phyloP scores from a whole-genome alignment of 352 stramenopile genomes.

The Plasmopara viticola region DNA sequence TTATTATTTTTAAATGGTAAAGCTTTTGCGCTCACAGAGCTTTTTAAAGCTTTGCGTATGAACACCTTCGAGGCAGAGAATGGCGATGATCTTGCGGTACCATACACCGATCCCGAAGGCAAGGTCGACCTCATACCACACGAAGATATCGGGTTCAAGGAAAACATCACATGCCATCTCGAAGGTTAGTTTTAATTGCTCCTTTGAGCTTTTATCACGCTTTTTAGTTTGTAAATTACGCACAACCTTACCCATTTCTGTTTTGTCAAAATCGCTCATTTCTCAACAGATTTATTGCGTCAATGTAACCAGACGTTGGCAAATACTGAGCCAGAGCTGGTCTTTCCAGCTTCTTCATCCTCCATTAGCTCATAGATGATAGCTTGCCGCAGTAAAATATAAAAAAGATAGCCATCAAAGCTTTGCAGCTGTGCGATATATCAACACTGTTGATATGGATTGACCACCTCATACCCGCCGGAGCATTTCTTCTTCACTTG shows the following conservation, averaged over 20 bases:
- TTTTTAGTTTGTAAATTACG: no score
- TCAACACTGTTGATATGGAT: slow-evolving; percentile 17
- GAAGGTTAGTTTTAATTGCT: slow-evolving; percentile 11
- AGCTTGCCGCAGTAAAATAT: slow-evolving; percentile 7
- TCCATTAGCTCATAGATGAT: background rate
- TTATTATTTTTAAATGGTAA: slow-evolving; percentile 54
- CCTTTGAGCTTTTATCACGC: background rate
- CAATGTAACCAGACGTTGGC: slow-evolving; percentile 18
- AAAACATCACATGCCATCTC: slow-evolving; percentile 17
- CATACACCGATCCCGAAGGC: slow-evolving; percentile 1
- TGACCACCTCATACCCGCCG: slow-evolving; percentile 34
- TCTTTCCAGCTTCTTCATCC: slow-evolving; percentile 13
- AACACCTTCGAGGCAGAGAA: slow-evolving; percentile 2
- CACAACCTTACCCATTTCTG: background rate
- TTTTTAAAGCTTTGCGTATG: slow-evolving; percentile 14
- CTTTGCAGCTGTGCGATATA: slow-evolving; percentile 10
- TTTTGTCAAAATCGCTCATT: background rate
- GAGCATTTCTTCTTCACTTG: slow-evolving; percentile 57
- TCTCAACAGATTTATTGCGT: slow-evolving; percentile 17
- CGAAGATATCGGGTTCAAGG: slow-evolving; percentile 19
- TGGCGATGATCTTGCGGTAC: background rate
- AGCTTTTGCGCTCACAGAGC: slow-evolving; percentile 33
- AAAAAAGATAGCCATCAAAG: background rate
- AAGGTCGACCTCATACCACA: background rate
- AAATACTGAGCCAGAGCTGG: slow-evolving; percentile 7